Percentiles rank a stretch among this genome's conserved stretches.
Evolutionary conservation across 805 yeast genomes (phyloP).

Genomic region (Lachancea sp.): DNA sequence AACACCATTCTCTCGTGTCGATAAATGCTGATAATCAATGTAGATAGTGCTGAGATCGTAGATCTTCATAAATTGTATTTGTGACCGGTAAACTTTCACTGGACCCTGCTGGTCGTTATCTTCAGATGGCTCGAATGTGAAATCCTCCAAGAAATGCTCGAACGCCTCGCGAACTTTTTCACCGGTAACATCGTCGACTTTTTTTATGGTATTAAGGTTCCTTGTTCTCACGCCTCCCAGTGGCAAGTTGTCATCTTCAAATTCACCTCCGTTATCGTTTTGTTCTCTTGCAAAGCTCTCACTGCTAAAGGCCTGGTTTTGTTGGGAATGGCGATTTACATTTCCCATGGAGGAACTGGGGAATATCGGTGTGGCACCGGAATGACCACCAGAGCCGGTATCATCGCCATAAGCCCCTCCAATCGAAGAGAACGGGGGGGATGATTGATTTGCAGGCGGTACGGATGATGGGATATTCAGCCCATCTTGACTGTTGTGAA

Average conservation of each 20-base stretch:
- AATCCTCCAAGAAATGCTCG: conserved; percentile 74
- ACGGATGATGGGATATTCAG: conserved; percentile 7
- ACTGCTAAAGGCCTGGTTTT: conserved; percentile 12
- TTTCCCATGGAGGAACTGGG: conserved; percentile 14
- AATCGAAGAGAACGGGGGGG: conserved; percentile 29
- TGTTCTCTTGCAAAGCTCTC: conserved; percentile 11
- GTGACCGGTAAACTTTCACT: conserved; percentile 58
- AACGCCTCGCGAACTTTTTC: conserved; percentile 90
- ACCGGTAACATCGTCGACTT: conserved; percentile 85
- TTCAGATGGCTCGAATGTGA: conserved; percentile 34
- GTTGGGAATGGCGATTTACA: not conserved
- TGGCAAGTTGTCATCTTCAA: conserved; percentile 18
- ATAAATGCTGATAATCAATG: conserved; percentile 76
- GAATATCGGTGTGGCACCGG: conserved; percentile 16
- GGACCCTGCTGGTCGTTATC: conserved; percentile 20
- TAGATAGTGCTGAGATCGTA: conserved; percentile 73
- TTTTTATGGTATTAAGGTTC: conserved; percentile 64
- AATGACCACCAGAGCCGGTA: conserved; percentile 3
- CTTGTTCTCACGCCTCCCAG: conserved; percentile 41
- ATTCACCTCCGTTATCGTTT: conserved; percentile 1
- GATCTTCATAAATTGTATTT: conserved; percentile 71
- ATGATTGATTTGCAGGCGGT: conserved; percentile 11
- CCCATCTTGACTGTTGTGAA: conserved; percentile 3
- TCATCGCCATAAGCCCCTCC: conserved; percentile 26
- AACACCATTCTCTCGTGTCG: conserved; percentile 73